phyloP scores from a whole-genome alignment of 2,329 filamentous ascomycete genomes.

The Aspergillus brunneoviolaceus region DNA sequence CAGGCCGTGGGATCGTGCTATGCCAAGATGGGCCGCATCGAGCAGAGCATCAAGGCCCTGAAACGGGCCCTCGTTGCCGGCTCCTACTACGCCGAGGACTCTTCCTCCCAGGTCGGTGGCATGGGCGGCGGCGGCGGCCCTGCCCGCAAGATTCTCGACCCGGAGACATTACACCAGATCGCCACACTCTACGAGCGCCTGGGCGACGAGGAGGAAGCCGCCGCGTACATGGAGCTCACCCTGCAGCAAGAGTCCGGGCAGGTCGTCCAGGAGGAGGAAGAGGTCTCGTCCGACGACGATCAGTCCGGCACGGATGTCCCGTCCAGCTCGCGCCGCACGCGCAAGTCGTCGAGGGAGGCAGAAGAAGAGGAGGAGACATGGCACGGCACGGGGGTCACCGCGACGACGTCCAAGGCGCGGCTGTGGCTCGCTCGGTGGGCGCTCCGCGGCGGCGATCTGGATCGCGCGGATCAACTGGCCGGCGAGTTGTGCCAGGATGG shows the following conservation, averaged over 20 bases:
- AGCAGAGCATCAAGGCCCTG: slow-evolving; percentile 91
- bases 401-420: slow-evolving; percentile 85
- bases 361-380: slow-evolving; percentile 43
- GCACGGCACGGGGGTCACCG: slow-evolving; percentile 77
- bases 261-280: slow-evolving; percentile 38
- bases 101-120: slow-evolving; percentile 15
- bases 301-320: slow-evolving; percentile 37
- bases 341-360: slow-evolving; percentile 33
- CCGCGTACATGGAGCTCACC: slow-evolving; percentile 93
- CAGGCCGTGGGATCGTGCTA: slow-evolving; percentile 91
- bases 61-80: slow-evolving; percentile 89
- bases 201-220: slow-evolving; percentile 74
- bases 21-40: slow-evolving; percentile 79
- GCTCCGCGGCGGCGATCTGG: slow-evolving; percentile 72
- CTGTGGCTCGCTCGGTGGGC: slow-evolving; percentile 89
- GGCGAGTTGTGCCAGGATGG: slow-evolving; percentile 94
- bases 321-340: slow-evolving; percentile 46
- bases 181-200: slow-evolving; percentile 83
- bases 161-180: slow-evolving; percentile 86
- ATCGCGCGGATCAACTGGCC: slow-evolving; percentile 74
- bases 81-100: slow-evolving; percentile 66
- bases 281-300: slow-evolving; percentile 31
- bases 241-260: slow-evolving; percentile 86
- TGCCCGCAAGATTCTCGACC: slow-evolving; percentile 66
- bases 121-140: slow-evolving; percentile 20